These are phyloP conservation scores for Chlamydomonas reinhardtii DNA, from an alignment of 163 green algal species.

Conservation along the genomic window DNA sequence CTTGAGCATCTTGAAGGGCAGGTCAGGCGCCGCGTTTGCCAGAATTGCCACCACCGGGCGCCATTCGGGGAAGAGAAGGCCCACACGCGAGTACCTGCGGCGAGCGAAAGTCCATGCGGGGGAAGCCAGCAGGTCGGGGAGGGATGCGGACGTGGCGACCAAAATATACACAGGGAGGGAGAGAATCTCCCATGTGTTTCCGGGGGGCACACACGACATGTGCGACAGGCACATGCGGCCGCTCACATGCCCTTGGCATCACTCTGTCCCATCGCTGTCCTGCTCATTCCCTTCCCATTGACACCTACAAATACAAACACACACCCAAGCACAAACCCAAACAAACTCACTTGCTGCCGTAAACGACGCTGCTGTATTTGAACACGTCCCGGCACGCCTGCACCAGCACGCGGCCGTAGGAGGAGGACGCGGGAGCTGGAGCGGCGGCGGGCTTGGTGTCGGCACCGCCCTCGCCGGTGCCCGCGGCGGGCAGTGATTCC, in stretches of 20 bases:
- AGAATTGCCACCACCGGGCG: background rate
- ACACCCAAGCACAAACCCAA: too few relatives aligned
- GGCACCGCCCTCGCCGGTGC: background rate
- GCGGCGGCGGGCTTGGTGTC: background rate
- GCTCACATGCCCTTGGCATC: too few relatives aligned
- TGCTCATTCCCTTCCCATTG: too few relatives aligned
- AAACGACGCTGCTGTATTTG: background rate
- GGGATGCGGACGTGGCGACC: too few relatives aligned
- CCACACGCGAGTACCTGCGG: slow-evolving; percentile 26
- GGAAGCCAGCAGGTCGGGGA: too few relatives aligned
- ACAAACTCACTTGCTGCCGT: slow-evolving; percentile 25
- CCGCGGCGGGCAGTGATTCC: background rate
- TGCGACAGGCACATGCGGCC: too few relatives aligned
- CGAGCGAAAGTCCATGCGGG: too few relatives aligned
- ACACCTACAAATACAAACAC: too few relatives aligned
- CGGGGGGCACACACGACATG: too few relatives aligned
- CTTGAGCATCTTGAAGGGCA: slow-evolving; percentile 6
- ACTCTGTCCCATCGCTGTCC: too few relatives aligned
- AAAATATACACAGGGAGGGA: too few relatives aligned
- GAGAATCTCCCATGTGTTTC: too few relatives aligned
- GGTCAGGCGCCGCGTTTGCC: slow-evolving; percentile 27
- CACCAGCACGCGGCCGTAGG: slow-evolving; percentile 17
- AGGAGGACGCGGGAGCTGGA: background rate
- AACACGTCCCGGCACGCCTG: slow-evolving; percentile 26
- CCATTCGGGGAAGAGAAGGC: slow-evolving; percentile 29